These are phyloP conservation scores for Berkeleyomyces rouxiae DNA, from an alignment of 2,329 filamentous ascomycete genomes.

Conservation along the genomic window DNA sequence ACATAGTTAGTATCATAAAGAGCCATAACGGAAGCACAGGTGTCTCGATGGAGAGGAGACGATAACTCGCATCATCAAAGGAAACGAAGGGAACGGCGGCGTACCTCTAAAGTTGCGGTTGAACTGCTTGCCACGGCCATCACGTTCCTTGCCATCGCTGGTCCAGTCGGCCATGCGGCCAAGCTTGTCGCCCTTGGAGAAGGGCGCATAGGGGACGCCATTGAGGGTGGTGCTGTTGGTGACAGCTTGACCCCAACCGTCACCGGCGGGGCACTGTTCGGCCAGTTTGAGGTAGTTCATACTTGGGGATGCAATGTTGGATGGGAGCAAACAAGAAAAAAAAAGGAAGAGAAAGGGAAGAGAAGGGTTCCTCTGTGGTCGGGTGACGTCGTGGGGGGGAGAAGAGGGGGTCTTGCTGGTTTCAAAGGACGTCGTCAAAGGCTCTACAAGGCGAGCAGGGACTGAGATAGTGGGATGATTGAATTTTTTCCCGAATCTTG, in stretches of 20 bases:
- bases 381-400: constrained; percentile 4
- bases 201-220: constrained; percentile 92
- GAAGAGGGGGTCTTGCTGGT: background rate
- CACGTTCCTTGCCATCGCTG: constrained; percentile 70
- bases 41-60: background rate
- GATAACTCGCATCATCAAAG: background rate
- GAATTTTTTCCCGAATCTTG: constrained; percentile 11
- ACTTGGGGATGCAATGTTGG: background rate
- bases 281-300: constrained; percentile 43
- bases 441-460: background rate
- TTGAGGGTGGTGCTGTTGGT: constrained; percentile 77
- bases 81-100: constrained; percentile 13
- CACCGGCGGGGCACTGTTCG: constrained; percentile 53
- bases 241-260: constrained; percentile 75
- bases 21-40: background rate
- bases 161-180: constrained; percentile 99
- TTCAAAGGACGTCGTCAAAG: constrained; percentile 4
- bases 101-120: constrained; percentile 84
- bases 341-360: background rate
- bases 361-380: background rate
- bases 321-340: background rate
- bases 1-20: constrained; percentile 13
- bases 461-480: constrained; percentile 6
- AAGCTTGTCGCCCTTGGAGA: constrained; percentile 96
- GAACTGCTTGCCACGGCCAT: constrained; percentile 63